Conservation (phyloP, 768 basidiomycete genomes). For the Lactarius sanguifluus region DNA sequence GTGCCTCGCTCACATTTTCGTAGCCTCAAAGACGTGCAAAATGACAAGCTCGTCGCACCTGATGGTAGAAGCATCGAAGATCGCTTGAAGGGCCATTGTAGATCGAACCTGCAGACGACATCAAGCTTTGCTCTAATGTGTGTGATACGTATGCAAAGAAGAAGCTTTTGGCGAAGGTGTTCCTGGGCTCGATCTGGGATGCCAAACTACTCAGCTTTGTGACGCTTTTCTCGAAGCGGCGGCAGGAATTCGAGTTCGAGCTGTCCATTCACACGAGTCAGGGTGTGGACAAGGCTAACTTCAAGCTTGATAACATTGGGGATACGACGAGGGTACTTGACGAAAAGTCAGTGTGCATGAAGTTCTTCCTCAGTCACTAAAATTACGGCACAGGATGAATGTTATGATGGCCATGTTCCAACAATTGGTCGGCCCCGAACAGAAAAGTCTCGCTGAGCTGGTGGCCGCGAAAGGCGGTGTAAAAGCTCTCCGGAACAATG, state of each 20-base stretch:
- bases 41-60: conserved; percentile 34
- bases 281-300: conserved; percentile 19
- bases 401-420: conserved; percentile 24
- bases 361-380: not conserved
- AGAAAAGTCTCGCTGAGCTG: conserved; percentile 12
- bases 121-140: conserved; percentile 36
- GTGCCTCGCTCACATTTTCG: not conserved
- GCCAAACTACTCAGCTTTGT: conserved; percentile 32
- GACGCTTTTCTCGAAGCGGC: conserved; percentile 31
- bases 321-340: conserved; percentile 22
- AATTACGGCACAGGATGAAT: conserved; percentile 23
- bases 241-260: conserved; percentile 35
- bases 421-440: conserved; percentile 25
- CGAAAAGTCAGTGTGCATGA: conserved; percentile 23
- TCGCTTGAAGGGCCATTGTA: conserved; percentile 37
- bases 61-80: conserved; percentile 39
- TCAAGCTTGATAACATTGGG: conserved; percentile 23
- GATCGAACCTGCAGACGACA: conserved; percentile 35
- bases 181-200: conserved; percentile 36
- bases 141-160: conserved; percentile 39
- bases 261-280: conserved; percentile 34
- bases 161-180: conserved; percentile 34
- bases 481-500: conserved; percentile 26
- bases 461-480: conserved; percentile 32
- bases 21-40: conserved; percentile 38